Evolutionary conservation across 345 rosid species (phyloP).

Genomic region (Theobroma cacao): DNA sequence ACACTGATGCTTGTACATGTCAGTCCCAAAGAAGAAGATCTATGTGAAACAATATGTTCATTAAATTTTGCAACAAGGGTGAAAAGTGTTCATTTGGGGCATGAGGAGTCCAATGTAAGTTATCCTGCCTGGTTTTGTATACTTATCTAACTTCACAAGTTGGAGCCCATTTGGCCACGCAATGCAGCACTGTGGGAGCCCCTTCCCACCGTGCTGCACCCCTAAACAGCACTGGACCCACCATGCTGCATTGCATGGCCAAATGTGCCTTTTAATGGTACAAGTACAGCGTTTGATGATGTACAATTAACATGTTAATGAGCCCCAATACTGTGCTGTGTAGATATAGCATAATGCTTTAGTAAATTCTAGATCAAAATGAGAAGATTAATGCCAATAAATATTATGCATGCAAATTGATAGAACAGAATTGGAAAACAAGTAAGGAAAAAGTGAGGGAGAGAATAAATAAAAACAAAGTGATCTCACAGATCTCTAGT

Average conservation of each 20-base stretch:
- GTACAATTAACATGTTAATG: background rate
- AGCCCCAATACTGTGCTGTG: background rate
- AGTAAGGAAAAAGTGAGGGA: background rate
- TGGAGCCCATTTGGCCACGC: too few species aligned
- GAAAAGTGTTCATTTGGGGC: slow-evolving; percentile 59
- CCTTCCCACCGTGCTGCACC: too few species aligned
- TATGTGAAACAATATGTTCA: slow-evolving; percentile 78
- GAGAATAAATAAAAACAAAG: background rate
- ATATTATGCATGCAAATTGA: background rate
- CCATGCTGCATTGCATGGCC: too few species aligned
- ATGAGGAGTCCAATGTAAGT: slow-evolving; percentile 54
- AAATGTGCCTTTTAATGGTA: too few species aligned
- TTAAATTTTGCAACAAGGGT: slow-evolving; percentile 70
- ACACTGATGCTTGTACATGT: slow-evolving; percentile 84
- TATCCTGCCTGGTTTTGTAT: background rate
- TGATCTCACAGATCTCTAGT: background rate
- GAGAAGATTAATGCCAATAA: background rate
- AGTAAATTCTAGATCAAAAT: background rate
- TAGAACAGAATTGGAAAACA: background rate
- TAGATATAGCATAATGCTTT: background rate
- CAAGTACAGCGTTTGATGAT: background rate
- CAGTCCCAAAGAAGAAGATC: slow-evolving; percentile 79
- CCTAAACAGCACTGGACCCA: too few species aligned
- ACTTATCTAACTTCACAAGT: background rate
- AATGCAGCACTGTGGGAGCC: too few species aligned